These are phyloP conservation scores for Haemoproteus tartakovskyi DNA, from an alignment of 169 alveolate genomes.

Conservation along the genomic window DNA sequence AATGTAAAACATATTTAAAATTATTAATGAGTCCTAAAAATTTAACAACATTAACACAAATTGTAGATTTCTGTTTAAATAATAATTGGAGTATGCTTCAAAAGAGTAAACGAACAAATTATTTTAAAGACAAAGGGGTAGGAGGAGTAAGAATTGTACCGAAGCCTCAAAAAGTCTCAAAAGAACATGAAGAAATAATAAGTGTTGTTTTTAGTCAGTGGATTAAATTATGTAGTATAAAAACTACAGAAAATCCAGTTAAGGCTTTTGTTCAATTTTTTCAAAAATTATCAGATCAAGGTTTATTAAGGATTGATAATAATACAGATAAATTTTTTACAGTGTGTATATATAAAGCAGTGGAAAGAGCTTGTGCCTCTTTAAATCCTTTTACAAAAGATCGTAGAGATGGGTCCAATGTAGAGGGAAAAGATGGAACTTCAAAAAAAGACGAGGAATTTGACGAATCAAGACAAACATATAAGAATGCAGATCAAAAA, in stretches of 20 bases:
- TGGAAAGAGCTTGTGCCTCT: slow-evolving; percentile 39
- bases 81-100: slow-evolving; percentile 51
- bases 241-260: slow-evolving; percentile 67
- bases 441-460: slow-evolving; percentile 5
- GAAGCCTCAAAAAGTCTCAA: slow-evolving; percentile 70
- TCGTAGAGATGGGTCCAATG: neutral
- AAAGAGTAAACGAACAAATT: slow-evolving; percentile 13
- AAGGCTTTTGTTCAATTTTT: slow-evolving; percentile 78
- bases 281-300: slow-evolving; percentile 83
- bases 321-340: slow-evolving; percentile 85
- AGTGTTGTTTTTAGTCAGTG: slow-evolving; percentile 71
- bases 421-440: neutral
- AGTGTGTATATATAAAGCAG: slow-evolving; percentile 81
- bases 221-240: slow-evolving; percentile 69
- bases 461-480: too few relatives aligned
- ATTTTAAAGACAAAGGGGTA: slow-evolving; percentile 65
- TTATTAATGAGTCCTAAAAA: slow-evolving; percentile 34
- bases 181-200: slow-evolving; percentile 72
- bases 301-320: slow-evolving; percentile 85
- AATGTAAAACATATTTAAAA: slow-evolving; percentile 8
- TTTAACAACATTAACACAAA: slow-evolving; percentile 64
- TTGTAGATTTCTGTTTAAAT: slow-evolving; percentile 40
- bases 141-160: slow-evolving; percentile 78
- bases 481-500: too few relatives aligned
- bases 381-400: neutral